A percentile compares a stretch with the other conserved stretches of the same genome.
These are phyloP conservation scores for Spathaspora sp. DNA, from an alignment of 1,139 yeast genomes.

Conservation along the genomic window DNA sequence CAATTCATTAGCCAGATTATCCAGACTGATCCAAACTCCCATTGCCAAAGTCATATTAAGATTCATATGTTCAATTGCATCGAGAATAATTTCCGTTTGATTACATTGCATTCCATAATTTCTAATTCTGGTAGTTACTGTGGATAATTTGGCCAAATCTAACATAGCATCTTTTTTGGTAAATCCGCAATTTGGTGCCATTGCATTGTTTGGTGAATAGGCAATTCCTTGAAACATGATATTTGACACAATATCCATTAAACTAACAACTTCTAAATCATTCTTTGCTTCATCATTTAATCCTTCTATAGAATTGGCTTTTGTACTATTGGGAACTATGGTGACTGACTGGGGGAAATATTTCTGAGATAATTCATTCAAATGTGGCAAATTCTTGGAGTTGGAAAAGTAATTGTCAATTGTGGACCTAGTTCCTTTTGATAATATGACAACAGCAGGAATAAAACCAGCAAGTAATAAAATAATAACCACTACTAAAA, in stretches of 20 bases:
- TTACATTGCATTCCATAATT: conserved; percentile 65
- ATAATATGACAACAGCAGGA: conserved; percentile 21
- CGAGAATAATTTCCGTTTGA: conserved; percentile 53
- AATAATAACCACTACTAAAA: conserved; percentile 13
- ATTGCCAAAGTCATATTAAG: conserved; percentile 57
- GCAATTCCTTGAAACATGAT: conserved; percentile 55
- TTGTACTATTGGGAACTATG: background rate
- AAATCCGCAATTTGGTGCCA: conserved; percentile 54
- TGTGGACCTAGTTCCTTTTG: conserved; percentile 21
- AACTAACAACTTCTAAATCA: conserved; percentile 26
- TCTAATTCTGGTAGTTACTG: conserved; percentile 55
- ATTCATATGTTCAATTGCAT: conserved; percentile 50
- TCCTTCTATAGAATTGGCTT: conserved; percentile 11
- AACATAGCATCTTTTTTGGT: conserved; percentile 47
- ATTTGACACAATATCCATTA: conserved; percentile 28
- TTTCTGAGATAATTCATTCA: conserved; percentile 10
- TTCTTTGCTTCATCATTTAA: conserved; percentile 27
- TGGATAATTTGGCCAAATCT: conserved; percentile 58
- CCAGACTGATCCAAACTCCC: conserved; percentile 63
- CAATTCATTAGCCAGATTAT: conserved; percentile 36
- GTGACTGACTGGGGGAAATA: conserved; percentile 5
- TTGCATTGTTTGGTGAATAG: conserved; percentile 55
- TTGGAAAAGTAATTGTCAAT: conserved; percentile 20
- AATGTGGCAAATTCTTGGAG: conserved; percentile 8
- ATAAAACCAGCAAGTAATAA: conserved; percentile 21